Evolutionary conservation across 306 rosid species (phyloP).

Genomic region (Cicer chorassanicum): DNA sequence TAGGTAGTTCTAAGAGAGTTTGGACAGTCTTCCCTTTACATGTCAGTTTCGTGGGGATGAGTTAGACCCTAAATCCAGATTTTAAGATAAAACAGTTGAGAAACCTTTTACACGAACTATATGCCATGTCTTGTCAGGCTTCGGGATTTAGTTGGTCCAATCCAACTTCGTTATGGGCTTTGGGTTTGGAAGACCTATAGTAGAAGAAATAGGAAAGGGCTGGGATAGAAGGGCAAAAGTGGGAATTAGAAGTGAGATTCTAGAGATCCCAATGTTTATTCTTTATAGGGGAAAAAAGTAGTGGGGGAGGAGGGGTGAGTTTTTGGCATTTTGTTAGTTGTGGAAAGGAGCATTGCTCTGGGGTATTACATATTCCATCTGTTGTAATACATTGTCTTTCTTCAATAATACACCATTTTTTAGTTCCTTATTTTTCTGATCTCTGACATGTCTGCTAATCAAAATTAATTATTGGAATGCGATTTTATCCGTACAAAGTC

Average conservation of each 20-base stretch:
- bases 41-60: neutral
- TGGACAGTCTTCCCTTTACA: neutral
- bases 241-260: neutral
- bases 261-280: neutral
- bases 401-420: neutral
- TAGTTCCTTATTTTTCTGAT: neutral
- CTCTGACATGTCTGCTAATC: slow-evolving; percentile 22
- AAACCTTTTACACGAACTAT: slow-evolving; percentile 2
- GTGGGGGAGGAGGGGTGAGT: slow-evolving; percentile 1
- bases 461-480: slow-evolving; percentile 22
- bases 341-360: slow-evolving; percentile 13
- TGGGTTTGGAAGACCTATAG: slow-evolving; percentile 7
- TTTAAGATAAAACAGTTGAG: slow-evolving; percentile 6
- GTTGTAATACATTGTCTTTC: slow-evolving; percentile 10
- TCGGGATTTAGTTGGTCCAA: neutral
- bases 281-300: neutral
- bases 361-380: neutral
- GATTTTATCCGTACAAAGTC: slow-evolving; percentile 24
- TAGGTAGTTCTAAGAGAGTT: neutral
- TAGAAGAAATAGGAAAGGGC: slow-evolving; percentile 9
- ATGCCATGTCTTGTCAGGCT: slow-evolving; percentile 20
- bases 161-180: neutral
- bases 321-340: neutral
- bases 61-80: neutral
- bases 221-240: neutral